A percentile compares a stretch with the other conserved stretches of the same genome.
Evolutionary conservation across 805 yeast species (phyloP).

Genomic region (Metschnikowia gruessii): DNA sequence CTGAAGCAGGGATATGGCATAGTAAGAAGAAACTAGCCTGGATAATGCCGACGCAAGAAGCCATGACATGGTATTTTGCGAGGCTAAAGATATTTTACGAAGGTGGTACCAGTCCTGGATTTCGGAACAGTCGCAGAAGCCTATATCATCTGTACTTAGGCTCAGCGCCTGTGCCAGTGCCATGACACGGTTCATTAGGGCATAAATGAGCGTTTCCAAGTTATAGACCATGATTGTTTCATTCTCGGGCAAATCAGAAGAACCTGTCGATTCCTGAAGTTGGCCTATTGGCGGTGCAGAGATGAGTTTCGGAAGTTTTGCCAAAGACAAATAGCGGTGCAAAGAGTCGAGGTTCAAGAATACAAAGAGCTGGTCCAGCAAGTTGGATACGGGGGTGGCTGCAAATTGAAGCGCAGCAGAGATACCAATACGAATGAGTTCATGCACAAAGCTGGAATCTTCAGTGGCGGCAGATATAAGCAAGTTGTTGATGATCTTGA

Average conservation of each 20-base stretch:
- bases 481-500: slow-evolving; percentile 47
- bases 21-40: slow-evolving; percentile 32
- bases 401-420: slow-evolving; percentile 33
- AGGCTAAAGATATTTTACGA: slow-evolving; percentile 22
- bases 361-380: slow-evolving; percentile 37
- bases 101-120: slow-evolving; percentile 27
- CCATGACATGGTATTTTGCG: slow-evolving; percentile 37
- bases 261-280: slow-evolving; percentile 7
- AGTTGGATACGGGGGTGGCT: slow-evolving; percentile 39
- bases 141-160: slow-evolving; percentile 18
- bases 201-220: slow-evolving; percentile 24
- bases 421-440: slow-evolving; percentile 40
- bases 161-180: slow-evolving; percentile 11
- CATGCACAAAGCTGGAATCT: slow-evolving; percentile 36
- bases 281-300: slow-evolving; percentile 20
- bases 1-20: slow-evolving; percentile 20
- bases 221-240: slow-evolving; percentile 18
- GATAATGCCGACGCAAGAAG: slow-evolving; percentile 35
- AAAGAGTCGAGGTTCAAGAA: slow-evolving; percentile 44
- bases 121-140: neutral
- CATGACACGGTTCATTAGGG: slow-evolving; percentile 19
- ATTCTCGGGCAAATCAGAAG: slow-evolving; percentile 2
- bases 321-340: slow-evolving; percentile 36
- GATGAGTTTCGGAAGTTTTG: slow-evolving; percentile 23
- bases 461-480: slow-evolving; percentile 42